Conservation (phyloP, 768 basidiomycete genomes). For the Psilocybe cyanescens region DNA sequence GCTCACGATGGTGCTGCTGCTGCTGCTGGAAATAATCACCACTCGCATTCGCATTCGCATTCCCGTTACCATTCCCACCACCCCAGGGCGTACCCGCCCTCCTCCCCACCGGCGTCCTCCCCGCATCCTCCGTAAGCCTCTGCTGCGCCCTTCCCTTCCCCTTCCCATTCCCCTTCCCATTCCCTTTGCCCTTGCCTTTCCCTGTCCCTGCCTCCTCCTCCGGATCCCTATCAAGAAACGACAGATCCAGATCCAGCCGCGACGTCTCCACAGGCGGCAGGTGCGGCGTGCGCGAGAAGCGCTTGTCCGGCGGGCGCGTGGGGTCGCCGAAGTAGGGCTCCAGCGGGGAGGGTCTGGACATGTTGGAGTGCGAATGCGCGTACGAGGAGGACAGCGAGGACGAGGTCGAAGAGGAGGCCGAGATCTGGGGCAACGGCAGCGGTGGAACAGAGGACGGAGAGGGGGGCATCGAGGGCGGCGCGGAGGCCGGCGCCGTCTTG, state of each 20-base stretch:
- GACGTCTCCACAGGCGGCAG: conserved; percentile 34
- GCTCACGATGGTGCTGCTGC: neutral
- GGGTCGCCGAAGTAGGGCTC: conserved; percentile 18
- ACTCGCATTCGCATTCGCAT: neutral
- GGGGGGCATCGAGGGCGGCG: neutral
- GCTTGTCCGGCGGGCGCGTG: conserved; percentile 14
- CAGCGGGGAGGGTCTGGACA: neutral
- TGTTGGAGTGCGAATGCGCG: neutral
- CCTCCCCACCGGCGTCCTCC: conserved; percentile 18
- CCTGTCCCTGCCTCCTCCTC: neutral
- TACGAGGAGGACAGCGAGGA: neutral
- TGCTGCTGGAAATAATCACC: conserved; percentile 13
- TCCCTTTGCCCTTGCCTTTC: neutral
- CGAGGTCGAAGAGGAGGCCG: neutral
- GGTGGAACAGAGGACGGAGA: neutral
- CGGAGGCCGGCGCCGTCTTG: conserved; percentile 18
- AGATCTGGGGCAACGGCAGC: neutral
- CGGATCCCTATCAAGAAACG: conserved; percentile 28
- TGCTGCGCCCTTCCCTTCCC: conserved; percentile 8
- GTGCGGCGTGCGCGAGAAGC: conserved; percentile 19
- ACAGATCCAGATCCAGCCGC: conserved; percentile 36
- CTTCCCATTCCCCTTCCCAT: neutral
- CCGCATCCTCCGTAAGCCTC: conserved; percentile 15
- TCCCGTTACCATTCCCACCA: neutral
- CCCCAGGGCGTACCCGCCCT: conserved; percentile 2